These are phyloP conservation scores for Nicotiana noctiflora DNA, from an alignment of 257 asterid species.

Conservation along the genomic window DNA sequence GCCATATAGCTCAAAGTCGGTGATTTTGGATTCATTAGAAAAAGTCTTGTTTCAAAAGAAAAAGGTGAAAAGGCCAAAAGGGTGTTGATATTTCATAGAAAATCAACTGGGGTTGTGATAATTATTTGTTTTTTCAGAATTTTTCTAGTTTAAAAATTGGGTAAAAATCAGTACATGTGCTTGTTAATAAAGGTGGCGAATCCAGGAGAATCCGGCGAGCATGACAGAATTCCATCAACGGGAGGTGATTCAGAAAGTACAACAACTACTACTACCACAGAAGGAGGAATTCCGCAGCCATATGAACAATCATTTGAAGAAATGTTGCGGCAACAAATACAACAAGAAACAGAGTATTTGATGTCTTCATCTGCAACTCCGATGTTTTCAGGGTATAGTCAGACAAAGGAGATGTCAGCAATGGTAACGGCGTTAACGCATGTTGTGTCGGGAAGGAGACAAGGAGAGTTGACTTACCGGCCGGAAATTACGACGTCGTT, in stretches of 20 bases:
- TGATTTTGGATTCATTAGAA: background rate
- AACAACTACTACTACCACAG: background rate
- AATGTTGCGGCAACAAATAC: conserved; percentile 22
- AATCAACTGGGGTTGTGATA: background rate
- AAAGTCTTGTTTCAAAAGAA: background rate
- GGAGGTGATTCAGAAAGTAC: conserved; percentile 1
- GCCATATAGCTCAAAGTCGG: background rate
- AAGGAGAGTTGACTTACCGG: conserved; percentile 18
- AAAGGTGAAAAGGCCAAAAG: background rate
- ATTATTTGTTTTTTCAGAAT: background rate
- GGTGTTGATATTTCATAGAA: background rate
- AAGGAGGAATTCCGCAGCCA: background rate
- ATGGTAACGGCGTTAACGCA: conserved; percentile 65
- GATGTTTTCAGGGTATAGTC: conserved; percentile 29
- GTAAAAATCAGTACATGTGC: conserved; percentile 27
- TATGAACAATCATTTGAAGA: conserved; percentile 14
- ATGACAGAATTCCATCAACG: conserved; percentile 28
- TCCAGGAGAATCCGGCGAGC: conserved; percentile 35
- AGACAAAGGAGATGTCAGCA: conserved; percentile 47
- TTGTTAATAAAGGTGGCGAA: conserved; percentile 68
- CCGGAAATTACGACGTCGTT: conserved; percentile 24
- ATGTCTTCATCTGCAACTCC: conserved; percentile 32
- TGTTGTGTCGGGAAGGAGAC: conserved; percentile 50
- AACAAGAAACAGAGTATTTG: conserved; percentile 20
- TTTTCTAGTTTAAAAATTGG: background rate